These are phyloP conservation scores for Maudiozyma saulgeensis DNA, from an alignment of 805 yeast species.

Conservation along the genomic window DNA sequence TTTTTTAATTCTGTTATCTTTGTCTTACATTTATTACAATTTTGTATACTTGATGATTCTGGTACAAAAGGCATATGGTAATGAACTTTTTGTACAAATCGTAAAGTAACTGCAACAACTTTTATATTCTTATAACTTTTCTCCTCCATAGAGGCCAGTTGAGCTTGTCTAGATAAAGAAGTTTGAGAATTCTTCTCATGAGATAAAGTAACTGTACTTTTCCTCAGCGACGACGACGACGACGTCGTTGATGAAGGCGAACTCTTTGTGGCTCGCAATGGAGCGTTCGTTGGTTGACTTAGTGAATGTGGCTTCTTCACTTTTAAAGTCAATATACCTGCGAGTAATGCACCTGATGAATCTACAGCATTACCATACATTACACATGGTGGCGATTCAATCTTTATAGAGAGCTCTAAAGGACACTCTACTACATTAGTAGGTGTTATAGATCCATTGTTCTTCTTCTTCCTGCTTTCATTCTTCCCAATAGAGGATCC, in stretches of 20 bases:
- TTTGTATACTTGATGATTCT: constrained; percentile 35
- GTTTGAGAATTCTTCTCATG: background rate
- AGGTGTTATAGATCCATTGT: background rate
- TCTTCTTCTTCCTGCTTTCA: background rate
- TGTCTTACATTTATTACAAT: constrained; percentile 51
- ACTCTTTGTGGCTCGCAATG: background rate
- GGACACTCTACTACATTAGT: constrained; percentile 19
- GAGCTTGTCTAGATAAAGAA: constrained; percentile 18
- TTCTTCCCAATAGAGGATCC: background rate
- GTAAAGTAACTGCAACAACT: constrained; percentile 50
- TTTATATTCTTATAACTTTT: constrained; percentile 36
- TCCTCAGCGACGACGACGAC: background rate
- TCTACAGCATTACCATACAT: constrained; percentile 72
- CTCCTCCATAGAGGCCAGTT: constrained; percentile 2
- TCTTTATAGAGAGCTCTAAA: constrained; percentile 43
- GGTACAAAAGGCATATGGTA: constrained; percentile 60
- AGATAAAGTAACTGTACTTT: background rate
- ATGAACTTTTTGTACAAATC: constrained; percentile 61
- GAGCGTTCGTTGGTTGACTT: no score
- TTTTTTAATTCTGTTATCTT: constrained; percentile 58
- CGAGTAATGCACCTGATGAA: constrained; percentile 75
- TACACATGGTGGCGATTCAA: constrained; percentile 88
- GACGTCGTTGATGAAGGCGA: background rate
- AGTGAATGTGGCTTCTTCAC: constrained; percentile 24
- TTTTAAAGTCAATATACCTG: constrained; percentile 64